Evolutionary conservation across 768 basidiomycete species (phyloP), one percentile per base, ranked within the genome.

Genomic region (Lentinula boryana): DNA sequence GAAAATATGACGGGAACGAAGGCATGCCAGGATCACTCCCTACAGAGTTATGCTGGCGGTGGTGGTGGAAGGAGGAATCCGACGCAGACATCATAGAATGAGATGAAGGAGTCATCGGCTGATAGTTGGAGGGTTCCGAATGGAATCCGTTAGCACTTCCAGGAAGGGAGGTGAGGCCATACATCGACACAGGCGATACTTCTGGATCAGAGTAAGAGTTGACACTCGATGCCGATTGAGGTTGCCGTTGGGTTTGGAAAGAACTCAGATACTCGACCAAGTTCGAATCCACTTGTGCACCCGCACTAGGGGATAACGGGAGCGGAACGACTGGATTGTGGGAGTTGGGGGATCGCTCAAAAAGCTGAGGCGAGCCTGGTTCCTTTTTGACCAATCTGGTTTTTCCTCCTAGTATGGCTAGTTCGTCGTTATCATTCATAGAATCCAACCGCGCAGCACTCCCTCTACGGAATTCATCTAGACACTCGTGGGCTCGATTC

Each of bases 271-370:
- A 91, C 62, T 87, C 85, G 57, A 85, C 75, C 2, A 91, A 80
- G n/a, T 71, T 83, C 7, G 84, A 84, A 63, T 89, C 82, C 18
- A 87, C 76, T 21, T 78, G 76, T 27, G 80, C 75, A 57, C 78
- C 79, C 53, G 76, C 70, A 13, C 78, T 77, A 4, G 81, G 75
- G 18, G 81, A 78, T 43, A 91, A 68, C 2, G 88, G 87, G 5
- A 91, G 74, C 16, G 89, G 89, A 8, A 91, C 85, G 27, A 90
- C 79, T 2, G 89, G 89, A 65, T 89, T 86, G 51, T 78, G 80
- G 9, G 88, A 84, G n/a, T 76, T 82, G 7, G 89, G 89, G 7
- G 89, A 91, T 44, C 84, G 80, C 23, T 89, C 84, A 52, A 83
- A 65, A 31, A 86, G 69, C 38, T 76, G 74, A 1, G 82, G 82